These are phyloP conservation scores for Phytophthora citrophthora DNA, from an alignment of 352 stramenopile genomes.

Conservation along the genomic window DNA sequence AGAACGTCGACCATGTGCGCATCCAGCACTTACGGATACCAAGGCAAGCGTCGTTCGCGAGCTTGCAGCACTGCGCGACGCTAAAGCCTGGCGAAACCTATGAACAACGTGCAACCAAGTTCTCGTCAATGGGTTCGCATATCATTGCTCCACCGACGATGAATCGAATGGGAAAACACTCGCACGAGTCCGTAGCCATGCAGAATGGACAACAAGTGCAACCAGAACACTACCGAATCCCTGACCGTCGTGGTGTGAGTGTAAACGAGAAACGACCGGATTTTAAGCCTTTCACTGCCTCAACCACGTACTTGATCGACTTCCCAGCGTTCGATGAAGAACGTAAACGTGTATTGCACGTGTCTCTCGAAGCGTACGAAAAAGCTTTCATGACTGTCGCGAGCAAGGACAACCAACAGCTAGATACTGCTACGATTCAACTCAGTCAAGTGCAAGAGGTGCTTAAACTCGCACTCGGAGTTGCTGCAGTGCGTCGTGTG, in stretches of 20 bases:
- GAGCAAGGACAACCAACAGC: conserved; percentile 37
- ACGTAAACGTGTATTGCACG: conserved; percentile 41
- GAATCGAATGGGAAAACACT: conserved; percentile 61
- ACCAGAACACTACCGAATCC: conserved; percentile 66
- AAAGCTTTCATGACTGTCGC: conserved; percentile 50
- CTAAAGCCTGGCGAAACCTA: conserved; percentile 82
- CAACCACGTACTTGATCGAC: conserved; percentile 69
- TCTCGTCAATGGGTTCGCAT: conserved; percentile 74
- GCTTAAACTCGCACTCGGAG: conserved; percentile 47
- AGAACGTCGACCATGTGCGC: conserved; percentile 36
- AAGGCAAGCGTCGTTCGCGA: conserved; percentile 75
- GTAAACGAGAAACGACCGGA: conserved; percentile 42
- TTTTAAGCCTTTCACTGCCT: conserved; percentile 63
- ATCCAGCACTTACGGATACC: conserved; percentile 70
- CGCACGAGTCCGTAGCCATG: conserved; percentile 60
- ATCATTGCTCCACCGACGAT: conserved; percentile 65
- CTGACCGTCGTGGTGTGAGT: conserved; percentile 64
- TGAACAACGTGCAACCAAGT: conserved; percentile 73
- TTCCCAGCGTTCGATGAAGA: conserved; percentile 65
- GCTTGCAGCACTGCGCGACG: conserved; percentile 70
- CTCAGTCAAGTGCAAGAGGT: conserved; percentile 55
- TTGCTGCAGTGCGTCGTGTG: conserved; percentile 35
- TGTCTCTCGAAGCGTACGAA: conserved; percentile 48
- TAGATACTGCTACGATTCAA: conserved; percentile 45
- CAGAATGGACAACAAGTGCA: conserved; percentile 52